Base-by-base conservation (phyloP, 805 yeast species). In the Pichia occidentalis region DNA sequence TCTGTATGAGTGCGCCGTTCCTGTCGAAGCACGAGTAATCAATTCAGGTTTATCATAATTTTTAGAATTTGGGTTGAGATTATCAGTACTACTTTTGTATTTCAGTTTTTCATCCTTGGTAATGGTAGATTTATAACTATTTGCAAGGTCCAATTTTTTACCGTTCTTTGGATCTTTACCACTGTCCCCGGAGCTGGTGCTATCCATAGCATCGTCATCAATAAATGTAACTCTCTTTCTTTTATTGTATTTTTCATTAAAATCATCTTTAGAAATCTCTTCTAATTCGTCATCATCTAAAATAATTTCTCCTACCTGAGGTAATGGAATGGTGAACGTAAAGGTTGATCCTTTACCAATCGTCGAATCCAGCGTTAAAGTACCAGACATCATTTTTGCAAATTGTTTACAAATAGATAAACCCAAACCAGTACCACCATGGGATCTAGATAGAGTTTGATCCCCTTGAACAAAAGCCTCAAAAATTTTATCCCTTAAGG, bases 401-500 rank as follows among this genome's bases (percentile, higher is more conserved):
- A 92, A 71, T 59, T 90, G 97, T 42, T 85, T 70, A 61, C 97
- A 92, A 52, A 90, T 90, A 1, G 79, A 71, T 30, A 90, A 70
- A 1, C 98, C 98, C 33, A 90, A 67, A 2, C 97, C 98, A 0
- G 97, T 92, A 48, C 98, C 98, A 42, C 97, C 97, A 54, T 83
- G 80, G 40, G 88, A 85, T 53, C 95, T 71, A 5, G 95, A 84
- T 20, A 86, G 67, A 0, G 96, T 86, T 58, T 87, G 95, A 54
- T 90, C 97, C 37, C 97, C 98, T 63, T 90, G 98, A 14, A 88
- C 87, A 65, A 90, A 90, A 1, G 97, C 97, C 52, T 92, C 97
- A 59, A 90, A 90, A 1, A 90, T 94, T 44, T 82, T 77, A 30
- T 77, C 77, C 52, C 85, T 96, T 38, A 87, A 60, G 1, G 80